Base-by-base conservation (phyloP, 805 yeast species). In the Zygoascus ofunaensis region DNA sequence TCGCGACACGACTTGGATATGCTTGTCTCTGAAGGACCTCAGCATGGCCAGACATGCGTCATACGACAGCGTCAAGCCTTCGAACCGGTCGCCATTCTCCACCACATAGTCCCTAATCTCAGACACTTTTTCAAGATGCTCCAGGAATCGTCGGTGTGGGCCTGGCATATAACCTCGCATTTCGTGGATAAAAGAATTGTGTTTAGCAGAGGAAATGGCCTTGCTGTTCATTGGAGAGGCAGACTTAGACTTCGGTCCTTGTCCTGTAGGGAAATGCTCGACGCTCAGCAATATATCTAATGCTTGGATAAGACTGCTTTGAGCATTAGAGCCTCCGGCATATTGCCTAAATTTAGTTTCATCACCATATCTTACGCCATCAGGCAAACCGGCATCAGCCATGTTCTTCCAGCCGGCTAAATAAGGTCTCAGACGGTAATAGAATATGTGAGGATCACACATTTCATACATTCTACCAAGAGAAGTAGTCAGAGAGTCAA, bases 291-390 rank as follows among this genome's bases (percentile, higher is more conserved):
- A 61, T 21, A 85, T 74, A 59, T 89, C 97, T 49, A 89, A 68
- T 21, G 87, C 80, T 64, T 89, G 97, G 50, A 90, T 83, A 55
- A 89, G 69, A 2, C 96, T 85, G 39, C 89, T 79, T 63, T 89
- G 97, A 0, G 95, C 97, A 60, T 89, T 89, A 3, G 95, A 84
- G 1, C 97, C 97, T 22, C 97, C 97, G 15, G 94, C 72, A 60
- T 74, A 81, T 28, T 63, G 59, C 53, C 81, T 67, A 41, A 77
- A 81, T 23, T 53, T 61, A 1, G 61, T 57, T 56, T 80, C 87
- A 43, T 73, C 69, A 21, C 94, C 94, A 58, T 89, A 89, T 40
- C 71, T 66, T 1, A 89, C 80, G 1, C 97, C 97, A 47, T 79
- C 63, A 12, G 79, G 79, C 46, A 89, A 70, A 0, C 97, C 97